A percentile compares a stretch with the other conserved stretches of the same genome.
phyloP scores from a whole-genome alignment of 1,284 basidiomycete genomes.

The Ustilago loliicola region DNA sequence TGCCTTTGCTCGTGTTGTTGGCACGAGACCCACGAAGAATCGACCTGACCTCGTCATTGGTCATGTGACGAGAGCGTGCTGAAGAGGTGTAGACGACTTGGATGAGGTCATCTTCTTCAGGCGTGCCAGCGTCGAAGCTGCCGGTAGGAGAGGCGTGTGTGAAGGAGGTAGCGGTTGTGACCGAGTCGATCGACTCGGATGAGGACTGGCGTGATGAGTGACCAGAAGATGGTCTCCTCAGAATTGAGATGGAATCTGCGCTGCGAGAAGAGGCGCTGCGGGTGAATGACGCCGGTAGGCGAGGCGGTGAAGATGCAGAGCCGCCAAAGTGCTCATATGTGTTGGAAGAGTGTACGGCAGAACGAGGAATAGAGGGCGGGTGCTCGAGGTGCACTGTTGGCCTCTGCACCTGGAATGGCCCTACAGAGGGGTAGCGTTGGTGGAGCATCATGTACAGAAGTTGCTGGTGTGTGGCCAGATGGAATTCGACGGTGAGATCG shows the following conservation, averaged over 20 bases:
- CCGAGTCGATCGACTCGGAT: constrained; percentile 34
- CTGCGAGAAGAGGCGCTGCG: constrained; percentile 34
- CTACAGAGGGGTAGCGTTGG: constrained; percentile 11
- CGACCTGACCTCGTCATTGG: constrained; percentile 25
- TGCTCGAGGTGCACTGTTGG: constrained; percentile 33
- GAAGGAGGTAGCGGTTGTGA: constrained; percentile 23
- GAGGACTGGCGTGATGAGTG: constrained; percentile 46
- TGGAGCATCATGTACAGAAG: constrained; percentile 17
- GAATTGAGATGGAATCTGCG: not conserved
- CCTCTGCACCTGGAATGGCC: constrained; percentile 9
- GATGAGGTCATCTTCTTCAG: constrained; percentile 30
- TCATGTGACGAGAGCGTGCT: constrained; percentile 33
- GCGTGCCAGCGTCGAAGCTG: constrained; percentile 10
- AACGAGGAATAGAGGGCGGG: constrained; percentile 34
- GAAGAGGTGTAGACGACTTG: constrained; percentile 57
- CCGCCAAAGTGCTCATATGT: not conserved
- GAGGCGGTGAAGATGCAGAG: constrained; percentile 8
- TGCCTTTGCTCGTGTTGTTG: constrained; percentile 38
- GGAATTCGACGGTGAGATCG: not conserved
- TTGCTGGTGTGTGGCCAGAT: not conserved
- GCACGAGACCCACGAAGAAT: constrained; percentile 38
- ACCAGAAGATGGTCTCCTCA: constrained; percentile 27
- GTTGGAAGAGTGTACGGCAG: not conserved
- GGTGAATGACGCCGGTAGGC: constrained; percentile 33
- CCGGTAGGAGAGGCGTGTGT: constrained; percentile 11